Conservation (phyloP, 2,329 filamentous ascomycete genomes). For the Aspergillus sp. region DNA sequence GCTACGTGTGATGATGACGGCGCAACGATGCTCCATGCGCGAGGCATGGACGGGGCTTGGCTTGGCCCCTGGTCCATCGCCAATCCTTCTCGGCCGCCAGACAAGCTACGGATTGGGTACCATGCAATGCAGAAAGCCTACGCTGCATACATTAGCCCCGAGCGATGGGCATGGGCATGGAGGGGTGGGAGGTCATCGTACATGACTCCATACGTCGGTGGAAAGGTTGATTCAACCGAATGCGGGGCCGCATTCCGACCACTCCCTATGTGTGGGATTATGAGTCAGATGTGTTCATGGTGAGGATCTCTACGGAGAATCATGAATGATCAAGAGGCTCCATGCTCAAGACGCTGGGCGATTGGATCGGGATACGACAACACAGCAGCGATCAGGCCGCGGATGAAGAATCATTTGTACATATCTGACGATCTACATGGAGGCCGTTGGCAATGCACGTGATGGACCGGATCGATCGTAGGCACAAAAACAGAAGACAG, state of each 20-base stretch:
- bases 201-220: not conserved
- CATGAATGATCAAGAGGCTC: no score
- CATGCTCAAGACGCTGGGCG: conserved; percentile 4
- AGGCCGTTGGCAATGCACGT: not conserved
- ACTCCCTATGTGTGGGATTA: no score
- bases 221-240: conserved; percentile 8
- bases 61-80: not conserved
- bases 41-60: no score
- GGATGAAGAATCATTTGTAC: not conserved
- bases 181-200: not conserved
- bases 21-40: no score
- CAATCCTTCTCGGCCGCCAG: not conserved
- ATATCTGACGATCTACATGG: not conserved
- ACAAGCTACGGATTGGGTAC: conserved; percentile 14
- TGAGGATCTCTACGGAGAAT: not conserved
- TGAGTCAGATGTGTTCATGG: no score
- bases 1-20: no score
- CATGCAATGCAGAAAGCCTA: conserved; percentile 12
- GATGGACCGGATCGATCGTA: not conserved
- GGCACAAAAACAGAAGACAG: not conserved
- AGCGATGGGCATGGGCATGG: conserved; percentile 2
- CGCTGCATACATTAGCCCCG: conserved; percentile 14
- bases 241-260: conserved; percentile 11
- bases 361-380: conserved; percentile 18
- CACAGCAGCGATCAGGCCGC: conserved; percentile 15